Conservation (phyloP, 73 alveolate species). For the Tetrahymena thermophila region DNA sequence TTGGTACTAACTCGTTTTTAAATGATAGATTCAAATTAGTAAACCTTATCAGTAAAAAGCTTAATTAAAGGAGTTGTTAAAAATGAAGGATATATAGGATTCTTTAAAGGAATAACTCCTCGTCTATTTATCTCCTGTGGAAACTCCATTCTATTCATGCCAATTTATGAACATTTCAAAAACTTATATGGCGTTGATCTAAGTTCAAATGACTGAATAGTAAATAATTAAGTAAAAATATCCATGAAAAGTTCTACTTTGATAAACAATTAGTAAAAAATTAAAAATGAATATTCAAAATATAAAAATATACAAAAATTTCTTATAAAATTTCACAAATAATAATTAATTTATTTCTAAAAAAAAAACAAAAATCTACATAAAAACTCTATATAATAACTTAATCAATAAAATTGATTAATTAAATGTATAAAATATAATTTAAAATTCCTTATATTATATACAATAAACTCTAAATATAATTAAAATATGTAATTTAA, state of each 20-base stretch:
- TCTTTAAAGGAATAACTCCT: slow-evolving; percentile 23
- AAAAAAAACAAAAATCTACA: too few relatives aligned
- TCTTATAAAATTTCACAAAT: background rate
- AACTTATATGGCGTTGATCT: slow-evolving; percentile 14
- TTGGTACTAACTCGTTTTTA: slow-evolving; percentile 33
- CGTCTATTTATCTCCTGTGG: slow-evolving; percentile 2
- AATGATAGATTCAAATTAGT: slow-evolving; percentile 14
- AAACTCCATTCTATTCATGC: slow-evolving; percentile 24
- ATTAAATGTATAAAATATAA: too few relatives aligned
- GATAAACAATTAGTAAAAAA: background rate
- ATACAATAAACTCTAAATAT: too few relatives aligned
- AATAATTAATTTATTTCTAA: too few relatives aligned
- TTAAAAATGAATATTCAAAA: background rate
- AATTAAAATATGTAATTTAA: too few relatives aligned
- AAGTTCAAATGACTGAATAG: background rate
- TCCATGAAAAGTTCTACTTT: background rate
- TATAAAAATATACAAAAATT: too few relatives aligned
- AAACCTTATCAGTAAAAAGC: background rate
- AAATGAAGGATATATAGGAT: slow-evolving; percentile 25
- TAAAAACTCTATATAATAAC: too few relatives aligned
- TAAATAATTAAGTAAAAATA: background rate
- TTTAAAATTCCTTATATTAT: too few relatives aligned
- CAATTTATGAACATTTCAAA: slow-evolving; percentile 36
- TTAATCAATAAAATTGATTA: too few relatives aligned
- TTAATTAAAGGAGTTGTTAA: background rate